These are phyloP conservation scores for Cytospora piceae DNA, from an alignment of 2,329 filamentous ascomycete species.

Conservation along the genomic window DNA sequence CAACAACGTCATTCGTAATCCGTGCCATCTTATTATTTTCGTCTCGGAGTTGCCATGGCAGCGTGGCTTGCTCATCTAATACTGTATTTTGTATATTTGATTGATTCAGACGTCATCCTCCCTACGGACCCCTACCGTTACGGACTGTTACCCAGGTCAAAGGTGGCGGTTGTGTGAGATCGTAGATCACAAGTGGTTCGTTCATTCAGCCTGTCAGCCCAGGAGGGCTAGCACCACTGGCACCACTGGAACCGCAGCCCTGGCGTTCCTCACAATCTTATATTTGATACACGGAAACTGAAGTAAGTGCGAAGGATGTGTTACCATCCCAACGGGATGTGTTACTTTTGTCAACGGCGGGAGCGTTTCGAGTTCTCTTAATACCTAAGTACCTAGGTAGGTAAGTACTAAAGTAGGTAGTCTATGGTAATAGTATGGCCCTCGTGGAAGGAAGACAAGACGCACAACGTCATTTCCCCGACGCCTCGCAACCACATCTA, in stretches of 20 bases:
- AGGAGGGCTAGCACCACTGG: background rate
- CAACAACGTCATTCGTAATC: slow-evolving; percentile 21
- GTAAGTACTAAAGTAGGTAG: background rate
- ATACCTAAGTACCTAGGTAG: background rate
- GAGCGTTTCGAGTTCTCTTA: slow-evolving; percentile 21
- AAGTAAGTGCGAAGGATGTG: slow-evolving; percentile 8
- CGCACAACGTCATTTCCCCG: slow-evolving; percentile 19
- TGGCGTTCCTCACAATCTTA: slow-evolving; percentile 20
- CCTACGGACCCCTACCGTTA: background rate
- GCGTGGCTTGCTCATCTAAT: background rate
- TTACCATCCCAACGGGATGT: slow-evolving; percentile 12
- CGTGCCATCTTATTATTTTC: background rate
- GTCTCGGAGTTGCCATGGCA: background rate
- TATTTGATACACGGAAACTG: slow-evolving; percentile 8
- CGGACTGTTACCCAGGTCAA: background rate
- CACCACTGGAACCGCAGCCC: background rate
- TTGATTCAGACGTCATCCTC: slow-evolving; percentile 14
- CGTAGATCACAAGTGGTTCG: background rate
- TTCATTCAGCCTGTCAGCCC: background rate
- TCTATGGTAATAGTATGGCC: background rate
- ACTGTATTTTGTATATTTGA: no score
- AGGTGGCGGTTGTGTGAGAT: slow-evolving; percentile 5
- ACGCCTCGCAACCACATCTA: slow-evolving; percentile 19
- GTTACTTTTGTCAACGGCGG: slow-evolving; percentile 11
- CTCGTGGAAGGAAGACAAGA: slow-evolving; percentile 10